Conservation (phyloP, 306 rosid species). For the Medicago arabica region DNA sequence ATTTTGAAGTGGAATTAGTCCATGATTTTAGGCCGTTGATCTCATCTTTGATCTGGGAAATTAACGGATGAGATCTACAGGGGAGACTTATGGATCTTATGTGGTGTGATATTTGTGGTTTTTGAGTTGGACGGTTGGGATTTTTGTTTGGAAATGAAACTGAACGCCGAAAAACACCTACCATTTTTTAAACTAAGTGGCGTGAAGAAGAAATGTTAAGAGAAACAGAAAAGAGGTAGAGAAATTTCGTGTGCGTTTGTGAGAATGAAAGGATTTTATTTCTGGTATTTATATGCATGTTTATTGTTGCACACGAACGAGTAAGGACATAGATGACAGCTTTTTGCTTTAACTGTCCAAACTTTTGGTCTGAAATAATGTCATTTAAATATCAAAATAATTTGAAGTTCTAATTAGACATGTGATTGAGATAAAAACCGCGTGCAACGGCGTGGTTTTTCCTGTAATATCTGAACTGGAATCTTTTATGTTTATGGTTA, state of each 20-base stretch:
- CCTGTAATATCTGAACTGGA: conserved; percentile 25
- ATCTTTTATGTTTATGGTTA: conserved; percentile 13
- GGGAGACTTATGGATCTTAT: conserved; percentile 90
- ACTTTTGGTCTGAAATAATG: conserved; percentile 23
- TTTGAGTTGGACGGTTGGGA: conserved; percentile 56
- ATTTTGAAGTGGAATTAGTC: conserved; percentile 39
- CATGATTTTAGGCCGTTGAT: conserved; percentile 55
- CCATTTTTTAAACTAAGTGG: conserved; percentile 49
- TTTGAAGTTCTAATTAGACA: conserved; percentile 5
- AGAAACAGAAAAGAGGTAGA: not conserved
- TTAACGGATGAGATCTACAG: conserved; percentile 82
- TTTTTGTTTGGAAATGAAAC: conserved; percentile 78
- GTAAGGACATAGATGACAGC: conserved; percentile 13
- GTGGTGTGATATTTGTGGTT: conserved; percentile 67
- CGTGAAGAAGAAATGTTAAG: not conserved
- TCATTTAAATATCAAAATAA: conserved; percentile 1
- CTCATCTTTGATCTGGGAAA: conserved; percentile 71
- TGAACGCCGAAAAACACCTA: conserved; percentile 84
- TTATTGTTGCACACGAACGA: not conserved
- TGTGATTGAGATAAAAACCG: conserved; percentile 24
- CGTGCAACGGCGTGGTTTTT: conserved; percentile 30
- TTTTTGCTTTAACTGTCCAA: not conserved
- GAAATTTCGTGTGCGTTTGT: not conserved
- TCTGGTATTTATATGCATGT: conserved; percentile 24
- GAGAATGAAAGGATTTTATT: conserved; percentile 7